Evolutionary conservation across 2,329 filamentous ascomycete species (phyloP).

Genomic region (Fusarium protoensiforme): DNA sequence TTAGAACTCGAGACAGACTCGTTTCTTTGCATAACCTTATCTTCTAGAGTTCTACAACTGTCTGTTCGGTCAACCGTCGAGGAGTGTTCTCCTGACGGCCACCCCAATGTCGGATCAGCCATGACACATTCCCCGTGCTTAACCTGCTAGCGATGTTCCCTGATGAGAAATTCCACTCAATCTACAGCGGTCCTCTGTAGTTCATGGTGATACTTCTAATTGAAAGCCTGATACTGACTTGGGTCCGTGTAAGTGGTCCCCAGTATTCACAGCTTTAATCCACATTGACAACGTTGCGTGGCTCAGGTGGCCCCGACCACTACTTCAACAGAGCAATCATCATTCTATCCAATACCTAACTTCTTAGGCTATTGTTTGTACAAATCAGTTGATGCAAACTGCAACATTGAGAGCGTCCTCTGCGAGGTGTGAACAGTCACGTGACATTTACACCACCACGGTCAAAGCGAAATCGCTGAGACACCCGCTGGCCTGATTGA

Average conservation of each 20-base stretch:
- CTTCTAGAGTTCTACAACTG: not conserved
- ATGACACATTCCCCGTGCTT: not conserved
- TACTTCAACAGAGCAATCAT: not conserved
- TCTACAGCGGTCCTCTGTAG: no score
- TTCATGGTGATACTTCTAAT: not conserved
- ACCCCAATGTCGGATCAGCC: rapidly evolving
- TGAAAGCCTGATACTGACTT: not conserved
- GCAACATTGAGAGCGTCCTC: not conserved
- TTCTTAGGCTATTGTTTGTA: not conserved
- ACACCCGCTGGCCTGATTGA: not conserved
- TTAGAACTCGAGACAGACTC: not conserved
- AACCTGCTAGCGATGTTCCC: not conserved
- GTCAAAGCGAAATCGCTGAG: not conserved
- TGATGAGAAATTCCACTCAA: rapidly evolving
- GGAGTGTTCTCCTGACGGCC: not conserved
- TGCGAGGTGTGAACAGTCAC: not conserved
- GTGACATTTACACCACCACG: not conserved
- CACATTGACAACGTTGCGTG: not conserved
- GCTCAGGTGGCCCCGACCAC: not conserved
- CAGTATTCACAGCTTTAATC: not conserved
- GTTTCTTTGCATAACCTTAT: not conserved
- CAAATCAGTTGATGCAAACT: not conserved
- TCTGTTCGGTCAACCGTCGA: not conserved
- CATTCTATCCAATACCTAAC: not conserved
- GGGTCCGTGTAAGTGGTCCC: not conserved